Conservation (phyloP, 108 stramenopile genomes). For the Pelagomonas calceolata region DNA sequence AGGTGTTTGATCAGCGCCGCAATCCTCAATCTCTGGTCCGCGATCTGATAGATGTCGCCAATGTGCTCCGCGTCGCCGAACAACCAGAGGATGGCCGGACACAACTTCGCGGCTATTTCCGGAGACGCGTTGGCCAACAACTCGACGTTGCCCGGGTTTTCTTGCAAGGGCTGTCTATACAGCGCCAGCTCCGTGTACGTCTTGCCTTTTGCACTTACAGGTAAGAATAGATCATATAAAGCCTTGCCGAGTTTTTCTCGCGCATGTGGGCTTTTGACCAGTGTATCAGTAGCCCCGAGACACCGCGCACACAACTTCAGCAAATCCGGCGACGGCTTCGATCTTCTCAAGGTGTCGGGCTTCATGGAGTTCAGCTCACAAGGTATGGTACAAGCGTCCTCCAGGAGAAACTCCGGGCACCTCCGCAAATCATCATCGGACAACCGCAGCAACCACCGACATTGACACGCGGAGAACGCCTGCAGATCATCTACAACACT, state of each 20-base stretch:
- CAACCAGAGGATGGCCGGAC: slow-evolving; percentile 80
- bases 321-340: background rate
- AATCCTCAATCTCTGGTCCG: slow-evolving; percentile 78
- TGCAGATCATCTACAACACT: background rate
- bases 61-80: slow-evolving; percentile 97
- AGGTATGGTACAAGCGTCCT: slow-evolving; percentile 1
- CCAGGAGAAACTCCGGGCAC: slow-evolving; percentile 26
- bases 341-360: background rate
- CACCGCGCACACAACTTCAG: slow-evolving; percentile 23
- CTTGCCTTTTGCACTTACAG: slow-evolving; percentile 26
- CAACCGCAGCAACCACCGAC: background rate
- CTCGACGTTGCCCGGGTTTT: background rate
- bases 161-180: slow-evolving; percentile 6
- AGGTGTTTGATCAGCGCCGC: slow-evolving; percentile 76
- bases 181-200: slow-evolving; percentile 24
- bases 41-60: slow-evolving; percentile 87
- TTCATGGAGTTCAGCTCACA: background rate
- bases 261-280: slow-evolving; percentile 75
- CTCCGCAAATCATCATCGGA: slow-evolving; percentile 10
- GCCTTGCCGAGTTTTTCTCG: slow-evolving; percentile 86
- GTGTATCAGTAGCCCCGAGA: slow-evolving; percentile 15
- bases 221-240: slow-evolving; percentile 74
- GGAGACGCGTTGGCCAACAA: background rate
- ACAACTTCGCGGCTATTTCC: slow-evolving; percentile 60
- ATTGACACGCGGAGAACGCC: background rate